phyloP scores from a whole-genome alignment of 257 asterid genomes.

The Cinchona pubescens region DNA sequence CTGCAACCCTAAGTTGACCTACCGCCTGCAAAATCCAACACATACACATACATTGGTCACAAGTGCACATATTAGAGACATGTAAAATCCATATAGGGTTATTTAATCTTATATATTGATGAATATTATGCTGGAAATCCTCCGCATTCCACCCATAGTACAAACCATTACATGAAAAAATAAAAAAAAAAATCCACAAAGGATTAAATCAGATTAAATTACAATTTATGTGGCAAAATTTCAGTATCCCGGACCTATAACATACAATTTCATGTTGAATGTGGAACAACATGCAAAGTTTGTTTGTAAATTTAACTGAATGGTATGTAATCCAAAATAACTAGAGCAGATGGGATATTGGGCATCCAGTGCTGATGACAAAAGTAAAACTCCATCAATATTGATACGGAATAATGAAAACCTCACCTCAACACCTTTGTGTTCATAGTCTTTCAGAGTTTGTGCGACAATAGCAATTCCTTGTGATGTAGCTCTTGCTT shows the following conservation, averaged over 20 bases:
- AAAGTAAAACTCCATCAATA: background rate
- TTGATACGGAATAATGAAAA: constrained; percentile 4
- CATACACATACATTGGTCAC: background rate
- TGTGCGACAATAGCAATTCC: constrained; percentile 71
- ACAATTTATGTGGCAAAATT: background rate
- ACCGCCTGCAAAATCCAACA: constrained; percentile 63
- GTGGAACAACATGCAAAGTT: background rate
- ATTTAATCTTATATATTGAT: background rate
- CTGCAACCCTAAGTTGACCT: constrained; percentile 81
- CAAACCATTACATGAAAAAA: background rate
- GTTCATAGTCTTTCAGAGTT: constrained; percentile 56
- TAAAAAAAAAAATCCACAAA: no score
- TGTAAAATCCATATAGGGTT: background rate
- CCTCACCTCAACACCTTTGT: constrained; percentile 79
- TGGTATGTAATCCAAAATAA: background rate
- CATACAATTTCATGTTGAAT: background rate
- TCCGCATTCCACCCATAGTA: background rate
- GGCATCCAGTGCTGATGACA: background rate
- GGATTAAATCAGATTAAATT: background rate
- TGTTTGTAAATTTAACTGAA: background rate
- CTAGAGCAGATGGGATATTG: background rate
- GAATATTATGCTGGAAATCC: background rate
- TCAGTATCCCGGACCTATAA: background rate
- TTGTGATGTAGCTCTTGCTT: constrained; percentile 78
- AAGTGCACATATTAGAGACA: background rate